Base-by-base conservation (phyloP, 2,329 filamentous ascomycete genomes). In the Stachybotrys chlorohalonatus region DNA sequence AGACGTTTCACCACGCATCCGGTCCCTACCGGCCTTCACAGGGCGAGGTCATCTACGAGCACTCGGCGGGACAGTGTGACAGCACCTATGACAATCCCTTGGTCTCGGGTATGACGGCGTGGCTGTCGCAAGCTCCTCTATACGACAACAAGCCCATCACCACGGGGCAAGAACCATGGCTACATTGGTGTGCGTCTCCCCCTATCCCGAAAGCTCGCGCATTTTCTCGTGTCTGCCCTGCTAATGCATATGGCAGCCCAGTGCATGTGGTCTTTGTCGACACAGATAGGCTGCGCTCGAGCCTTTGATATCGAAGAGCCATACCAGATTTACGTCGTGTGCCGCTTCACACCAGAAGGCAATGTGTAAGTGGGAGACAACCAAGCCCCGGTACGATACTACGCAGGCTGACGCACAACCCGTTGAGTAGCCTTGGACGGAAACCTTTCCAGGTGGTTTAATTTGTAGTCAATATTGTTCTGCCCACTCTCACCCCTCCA, bases 201-300 rank as follows among this genome's bases (percentile, higher is more conserved):
- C 52, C 42, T 15, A 15, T 7, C 17, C 11, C 39, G 11, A 51
- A n/a, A 47, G 51, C 56, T 63, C 31, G 60, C 49, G 4, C 7
- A 15, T n/a, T 8, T 16, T 46, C 2, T n/a, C 16, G 17, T 45
- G 39, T 11, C 39, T 45, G 46, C 4, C 16, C 16, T n/a, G 46
- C 15, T 24, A 2, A 42, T 13, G 6, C 9, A 13, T 42, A 7
- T 5, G 36, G 13, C 47, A 72, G 69, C 69, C 31, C 69, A 72
- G 55, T 68, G 65, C 36, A 66, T 72, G 66, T 71, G 69, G 69
- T 66, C 65, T 8, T 55, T 56, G 7, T 64, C 67, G 3, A 68
- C 65, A 4, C 59, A 66, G 7, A 63, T 72, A 16, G 69, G 69
- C 31, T 72, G 69, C 49, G 68, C 65, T 13, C 63, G 62, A 31